Evolutionary conservation across 371 early-diverging fungal species (phyloP), one percentile per base, ranked within the genome.

Genomic region (Mucor ambiguus): DNA sequence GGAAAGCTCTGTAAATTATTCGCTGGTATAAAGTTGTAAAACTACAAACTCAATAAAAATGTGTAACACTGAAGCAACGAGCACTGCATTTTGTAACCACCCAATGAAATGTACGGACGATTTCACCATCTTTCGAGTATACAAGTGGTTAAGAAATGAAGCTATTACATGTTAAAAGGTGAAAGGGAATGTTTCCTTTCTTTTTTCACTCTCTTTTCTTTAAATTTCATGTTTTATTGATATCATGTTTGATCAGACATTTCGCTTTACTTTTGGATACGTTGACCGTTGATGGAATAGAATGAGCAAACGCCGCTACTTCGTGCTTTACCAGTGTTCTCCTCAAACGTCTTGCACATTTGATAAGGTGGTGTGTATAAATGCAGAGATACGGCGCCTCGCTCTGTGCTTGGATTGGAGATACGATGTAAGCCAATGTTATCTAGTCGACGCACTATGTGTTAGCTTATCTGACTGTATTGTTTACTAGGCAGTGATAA

Each of bases 301-400:
- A 91, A 92, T 26, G 87, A 77, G 56, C 89, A 89, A 54, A 85
- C 80, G 24, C 93, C 92, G 66, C 89, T 86, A 32, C 79, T 82
- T 41, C 89, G 85, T 18, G 91, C 84, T 48, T 75, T 81, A 26
- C 93, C 92, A 0, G 93, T 93, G 2, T 74, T 66, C 71, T 92
- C 93, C 61, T 90, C 85, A 77, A 94, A 96, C 7, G 93, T 94
- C 67, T 89, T 89, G 83, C 96, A 95, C 62, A 85, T 78, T 55
- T 93, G 78, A 71, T 90, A 91, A 7, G 97, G 96, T 22, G 97
- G 97, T 10, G 95, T 91, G 79, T 97, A 97, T 30, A 97, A 82
- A 72, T 97, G 97, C 32, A 97, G 86, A 5, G 96, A 95, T 28
- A 97, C 89, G 18, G 96, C 91, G 44, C 85, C 85, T 4, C 55